Evolutionary conservation across 2,329 filamentous ascomycete species (phyloP).

Genomic region (Aspergillus pseudoterreus): DNA sequence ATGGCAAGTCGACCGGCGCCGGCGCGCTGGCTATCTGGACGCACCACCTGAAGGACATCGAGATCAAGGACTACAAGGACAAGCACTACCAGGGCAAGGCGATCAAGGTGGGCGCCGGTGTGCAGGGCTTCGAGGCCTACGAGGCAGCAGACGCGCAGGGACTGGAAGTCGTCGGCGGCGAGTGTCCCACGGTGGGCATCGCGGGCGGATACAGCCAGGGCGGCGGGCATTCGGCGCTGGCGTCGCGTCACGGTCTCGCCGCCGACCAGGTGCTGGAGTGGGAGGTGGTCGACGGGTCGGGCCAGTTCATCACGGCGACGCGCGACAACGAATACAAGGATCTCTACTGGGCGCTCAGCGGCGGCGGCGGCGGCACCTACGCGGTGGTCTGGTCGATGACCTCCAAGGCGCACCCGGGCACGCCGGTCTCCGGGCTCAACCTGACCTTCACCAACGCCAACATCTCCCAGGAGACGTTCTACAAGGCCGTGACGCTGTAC

Average conservation of each 20-base stretch:
- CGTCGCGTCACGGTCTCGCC: slow-evolving; percentile 54
- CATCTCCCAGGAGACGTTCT: slow-evolving; percentile 46
- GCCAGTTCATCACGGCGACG: slow-evolving; percentile 48
- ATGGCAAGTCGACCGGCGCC: slow-evolving; percentile 60
- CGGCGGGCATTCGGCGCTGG: slow-evolving; percentile 56
- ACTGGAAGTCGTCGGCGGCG: slow-evolving; percentile 54
- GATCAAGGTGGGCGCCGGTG: slow-evolving; percentile 54
- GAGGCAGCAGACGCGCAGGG: slow-evolving; percentile 42
- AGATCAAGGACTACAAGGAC: slow-evolving; percentile 31
- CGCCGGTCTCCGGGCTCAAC: slow-evolving; percentile 42
- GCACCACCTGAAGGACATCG: slow-evolving; percentile 29
- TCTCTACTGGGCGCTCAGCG: slow-evolving; percentile 60
- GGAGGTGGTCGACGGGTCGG: slow-evolving; percentile 53
- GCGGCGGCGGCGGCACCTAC: slow-evolving; percentile 59
- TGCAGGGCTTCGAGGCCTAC: slow-evolving; percentile 50
- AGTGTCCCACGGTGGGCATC: slow-evolving; percentile 53
- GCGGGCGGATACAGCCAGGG: slow-evolving; percentile 60
- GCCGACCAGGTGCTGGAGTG: slow-evolving; percentile 58
- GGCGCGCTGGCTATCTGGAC: slow-evolving; percentile 42
- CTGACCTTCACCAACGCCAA: slow-evolving; percentile 38
- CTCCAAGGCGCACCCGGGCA: slow-evolving; percentile 48
- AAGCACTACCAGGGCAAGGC: slow-evolving; percentile 49
- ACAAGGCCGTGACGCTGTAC: slow-evolving; percentile 47
- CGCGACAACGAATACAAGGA: slow-evolving; percentile 46
- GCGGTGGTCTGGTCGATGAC: slow-evolving; percentile 57